Conservation (phyloP, 164 flowering plant species). For the Akebia trifoliata region DNA sequence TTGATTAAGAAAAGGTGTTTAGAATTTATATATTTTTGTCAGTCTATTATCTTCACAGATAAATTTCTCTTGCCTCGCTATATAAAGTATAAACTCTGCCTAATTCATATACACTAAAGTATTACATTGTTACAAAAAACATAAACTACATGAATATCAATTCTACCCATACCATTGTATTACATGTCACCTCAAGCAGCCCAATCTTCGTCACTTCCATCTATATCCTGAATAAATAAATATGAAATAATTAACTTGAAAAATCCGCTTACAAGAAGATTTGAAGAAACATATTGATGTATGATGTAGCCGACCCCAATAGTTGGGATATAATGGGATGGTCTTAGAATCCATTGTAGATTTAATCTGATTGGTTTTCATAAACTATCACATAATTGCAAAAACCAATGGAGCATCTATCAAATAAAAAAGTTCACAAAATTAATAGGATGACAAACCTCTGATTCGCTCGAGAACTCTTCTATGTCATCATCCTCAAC, state of each 20-base stretch:
- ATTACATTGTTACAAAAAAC: not conserved
- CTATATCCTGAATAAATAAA: constrained; percentile 32
- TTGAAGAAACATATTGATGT: not conserved
- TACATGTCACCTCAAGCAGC: constrained; percentile 25
- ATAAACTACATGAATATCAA: not conserved
- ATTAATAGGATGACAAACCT: constrained; percentile 30
- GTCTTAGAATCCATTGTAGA: not conserved
- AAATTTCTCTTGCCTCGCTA: not conserved
- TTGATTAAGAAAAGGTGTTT: too few relatives aligned
- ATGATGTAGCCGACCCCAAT: not conserved
- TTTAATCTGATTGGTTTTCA: not conserved
- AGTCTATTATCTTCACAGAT: not conserved
- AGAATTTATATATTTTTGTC: too few relatives aligned
- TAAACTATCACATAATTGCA: not conserved
- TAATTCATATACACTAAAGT: not conserved
- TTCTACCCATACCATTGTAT: not conserved
- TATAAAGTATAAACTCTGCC: not conserved
- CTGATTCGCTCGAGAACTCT: constrained; percentile 43
- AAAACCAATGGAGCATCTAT: not conserved
- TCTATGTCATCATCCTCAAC: constrained; percentile 56
- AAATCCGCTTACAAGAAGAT: not conserved
- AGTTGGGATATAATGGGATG: too few relatives aligned
- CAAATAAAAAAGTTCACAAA: not conserved
- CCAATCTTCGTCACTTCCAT: constrained; percentile 58
- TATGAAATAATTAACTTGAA: not conserved